Base-by-base conservation (phyloP, 2,329 filamentous ascomycete species). In the Alternaria arbusti region DNA sequence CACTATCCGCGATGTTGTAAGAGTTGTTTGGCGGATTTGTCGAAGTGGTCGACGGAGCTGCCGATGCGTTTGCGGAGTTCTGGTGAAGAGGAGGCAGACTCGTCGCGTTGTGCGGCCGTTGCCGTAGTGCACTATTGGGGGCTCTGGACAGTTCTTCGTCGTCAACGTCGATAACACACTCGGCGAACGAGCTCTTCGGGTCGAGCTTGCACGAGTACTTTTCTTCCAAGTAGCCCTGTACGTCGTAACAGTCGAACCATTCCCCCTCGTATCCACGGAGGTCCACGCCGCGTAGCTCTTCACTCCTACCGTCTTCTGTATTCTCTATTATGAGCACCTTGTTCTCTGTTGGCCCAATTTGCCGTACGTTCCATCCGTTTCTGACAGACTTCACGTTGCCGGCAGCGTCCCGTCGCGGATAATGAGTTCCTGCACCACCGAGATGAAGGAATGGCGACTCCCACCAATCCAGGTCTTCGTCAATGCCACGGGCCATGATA, bases 181-280 rank as follows among this genome's bases (percentile, higher is more conserved):
- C 85, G 2, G 91, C 83, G 58, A 86, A 89, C 17, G 91, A 89
- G 10, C 86, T 83, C 10, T 84, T 82, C 0, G 86, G 84, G 10
- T 90, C 86, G 55, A 94, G 88, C 49, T 82, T 76, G 28, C 93
- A 86, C 6, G 89, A 89, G 28, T 86, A 86, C 54, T 86, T 84
- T 6, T 77, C 69, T 44, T 85, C 85, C 3, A 96, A 81, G 74
- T 94, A 96, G 12, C 87, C 84, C 77, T 96, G 91, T 0, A 94
- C 89, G 75, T 96, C 93, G 63, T 92, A 86, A 0, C 89, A 82
- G 73, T 96, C 92, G 69, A 91, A 92, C 83, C 92, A 96, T 54
- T 92, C 87, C 5, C 91, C 91, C 63, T 91, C 86, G 64, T 90
- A 91, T 0, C 88, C 90, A 1, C 86, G 84, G 8, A 89, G 77